Evolutionary conservation across 1,284 basidiomycete species (phyloP).

Genomic region (Sanguinoderma infundibulare): DNA sequence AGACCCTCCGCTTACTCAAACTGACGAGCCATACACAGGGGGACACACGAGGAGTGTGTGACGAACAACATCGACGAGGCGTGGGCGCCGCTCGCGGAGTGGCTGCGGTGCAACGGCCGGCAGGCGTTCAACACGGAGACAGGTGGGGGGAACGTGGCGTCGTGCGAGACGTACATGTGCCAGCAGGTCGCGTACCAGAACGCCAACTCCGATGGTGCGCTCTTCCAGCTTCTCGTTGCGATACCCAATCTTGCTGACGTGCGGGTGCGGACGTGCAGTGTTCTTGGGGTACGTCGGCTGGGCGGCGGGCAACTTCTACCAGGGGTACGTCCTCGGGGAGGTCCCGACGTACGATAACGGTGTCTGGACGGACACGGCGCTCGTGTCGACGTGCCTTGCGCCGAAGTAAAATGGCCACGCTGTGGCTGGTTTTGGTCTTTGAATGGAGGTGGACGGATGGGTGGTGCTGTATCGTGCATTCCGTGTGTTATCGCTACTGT

Average conservation of each 20-base stretch:
- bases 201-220: constrained; percentile 52
- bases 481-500: background rate
- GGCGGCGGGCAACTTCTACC: constrained; percentile 44
- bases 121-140: constrained; percentile 69
- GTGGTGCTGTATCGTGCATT: background rate
- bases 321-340: constrained; percentile 42
- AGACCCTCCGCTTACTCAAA: constrained; percentile 16
- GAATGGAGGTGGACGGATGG: background rate
- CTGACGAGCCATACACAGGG: constrained; percentile 26
- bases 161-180: constrained; percentile 50
- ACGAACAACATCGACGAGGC: constrained; percentile 56
- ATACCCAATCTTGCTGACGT: background rate
- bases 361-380: constrained; percentile 46
- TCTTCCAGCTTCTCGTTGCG: background rate
- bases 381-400: constrained; percentile 46
- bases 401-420: constrained; percentile 30
- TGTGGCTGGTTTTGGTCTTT: background rate
- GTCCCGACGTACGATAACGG: constrained; percentile 40
- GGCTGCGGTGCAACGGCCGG: constrained; percentile 54
- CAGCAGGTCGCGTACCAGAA: constrained; percentile 56
- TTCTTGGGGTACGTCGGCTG: constrained; percentile 51
- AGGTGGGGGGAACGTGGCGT: constrained; percentile 58
- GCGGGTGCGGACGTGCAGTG: constrained; percentile 27
- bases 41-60: constrained; percentile 45
- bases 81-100: constrained; percentile 52